Conservation (phyloP, 169 alveolate genomes). For the Theileria sp. region DNA sequence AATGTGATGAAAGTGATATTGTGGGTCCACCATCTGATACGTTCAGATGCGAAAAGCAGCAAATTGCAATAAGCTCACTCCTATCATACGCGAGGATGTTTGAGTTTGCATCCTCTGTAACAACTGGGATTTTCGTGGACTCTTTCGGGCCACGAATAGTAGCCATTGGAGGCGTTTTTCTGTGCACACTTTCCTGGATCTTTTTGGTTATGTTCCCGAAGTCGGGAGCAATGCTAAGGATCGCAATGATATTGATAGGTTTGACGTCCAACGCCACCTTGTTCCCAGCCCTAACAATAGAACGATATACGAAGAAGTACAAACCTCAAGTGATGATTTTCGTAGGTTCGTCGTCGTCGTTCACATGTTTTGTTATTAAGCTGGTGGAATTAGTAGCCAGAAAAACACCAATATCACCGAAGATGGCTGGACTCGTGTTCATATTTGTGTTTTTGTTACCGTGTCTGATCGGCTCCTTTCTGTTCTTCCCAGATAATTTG, state of each 20-base stretch:
- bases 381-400: slow-evolving; percentile 16
- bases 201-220: slow-evolving; percentile 32
- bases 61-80: slow-evolving; percentile 18
- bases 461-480: not conserved
- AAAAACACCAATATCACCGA: slow-evolving; percentile 10
- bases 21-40: slow-evolving; percentile 25
- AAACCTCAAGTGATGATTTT: slow-evolving; percentile 16
- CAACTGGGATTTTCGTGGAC: slow-evolving; percentile 56
- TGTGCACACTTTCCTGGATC: slow-evolving; percentile 43
- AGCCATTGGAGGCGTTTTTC: slow-evolving; percentile 26
- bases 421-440: slow-evolving; percentile 11
- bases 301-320: slow-evolving; percentile 22
- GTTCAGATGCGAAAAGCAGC: slow-evolving; percentile 53
- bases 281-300: slow-evolving; percentile 60
- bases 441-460: slow-evolving; percentile 30
- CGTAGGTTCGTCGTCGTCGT: slow-evolving; percentile 43
- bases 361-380: slow-evolving; percentile 47
- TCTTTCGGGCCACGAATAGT: slow-evolving; percentile 45
- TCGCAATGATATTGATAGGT: slow-evolving; percentile 38
- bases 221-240: slow-evolving; percentile 15
- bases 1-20: slow-evolving; percentile 9
- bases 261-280: slow-evolving; percentile 32
- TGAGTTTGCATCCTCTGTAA: slow-evolving; percentile 29
- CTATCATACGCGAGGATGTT: slow-evolving; percentile 38
- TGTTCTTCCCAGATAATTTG: slow-evolving; percentile 20